phyloP scores from a whole-genome alignment of 2,329 filamentous ascomycete species.

The Phoma sp. region DNA sequence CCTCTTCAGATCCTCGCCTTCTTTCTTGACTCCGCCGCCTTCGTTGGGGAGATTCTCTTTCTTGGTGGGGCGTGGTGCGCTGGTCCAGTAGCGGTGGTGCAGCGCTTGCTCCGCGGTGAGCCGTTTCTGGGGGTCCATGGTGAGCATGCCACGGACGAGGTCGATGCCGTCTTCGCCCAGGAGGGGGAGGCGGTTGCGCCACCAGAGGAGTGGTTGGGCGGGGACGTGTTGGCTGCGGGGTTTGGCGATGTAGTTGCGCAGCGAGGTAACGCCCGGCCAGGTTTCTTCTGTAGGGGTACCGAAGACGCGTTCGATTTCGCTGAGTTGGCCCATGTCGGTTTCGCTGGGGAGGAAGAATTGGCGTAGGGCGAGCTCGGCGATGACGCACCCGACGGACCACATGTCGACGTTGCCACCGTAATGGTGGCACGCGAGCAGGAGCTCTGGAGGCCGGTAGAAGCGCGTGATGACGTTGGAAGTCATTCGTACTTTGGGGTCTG shows the following conservation, averaged over 20 bases:
- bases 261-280: constrained; percentile 87
- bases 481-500: constrained; percentile 88
- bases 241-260: constrained; percentile 74
- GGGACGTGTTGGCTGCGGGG: constrained; percentile 54
- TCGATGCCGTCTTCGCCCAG: constrained; percentile 85
- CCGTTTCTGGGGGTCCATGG: constrained; percentile 84
- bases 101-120: constrained; percentile 79
- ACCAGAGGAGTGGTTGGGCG: constrained; percentile 72
- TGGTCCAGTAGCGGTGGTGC: constrained; percentile 83
- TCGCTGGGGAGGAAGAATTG: constrained; percentile 83
- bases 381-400: constrained; percentile 91
- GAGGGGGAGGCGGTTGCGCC: constrained; percentile 76
- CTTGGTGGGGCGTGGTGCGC: constrained; percentile 79
- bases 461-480: constrained; percentile 93
- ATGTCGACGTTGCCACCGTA: constrained; percentile 92
- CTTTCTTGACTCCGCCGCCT: constrained; percentile 70
- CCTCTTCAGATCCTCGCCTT: constrained; percentile 82
- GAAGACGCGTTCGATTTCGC: constrained; percentile 81
- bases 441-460: constrained; percentile 94
- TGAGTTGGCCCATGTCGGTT: constrained; percentile 84
- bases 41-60: constrained; percentile 84
- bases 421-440: constrained; percentile 87
- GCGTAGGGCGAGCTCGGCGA: constrained; percentile 86
- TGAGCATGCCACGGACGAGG: constrained; percentile 82
- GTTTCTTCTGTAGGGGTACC: constrained; percentile 92